Base-by-base conservation (phyloP, 2,329 filamentous ascomycete species). In the Hortaea werneckii region DNA sequence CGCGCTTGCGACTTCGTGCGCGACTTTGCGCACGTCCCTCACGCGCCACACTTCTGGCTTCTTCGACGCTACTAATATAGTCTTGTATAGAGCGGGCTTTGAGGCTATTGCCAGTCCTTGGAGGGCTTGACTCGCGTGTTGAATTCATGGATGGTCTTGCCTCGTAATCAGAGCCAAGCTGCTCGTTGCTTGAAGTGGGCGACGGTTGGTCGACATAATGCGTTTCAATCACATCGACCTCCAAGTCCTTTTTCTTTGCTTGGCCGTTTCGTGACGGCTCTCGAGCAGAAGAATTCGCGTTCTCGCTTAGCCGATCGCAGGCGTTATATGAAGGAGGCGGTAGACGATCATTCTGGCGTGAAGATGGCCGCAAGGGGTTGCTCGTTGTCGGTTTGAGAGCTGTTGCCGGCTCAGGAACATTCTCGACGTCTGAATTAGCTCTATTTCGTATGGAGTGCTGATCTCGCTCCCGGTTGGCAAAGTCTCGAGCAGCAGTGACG, bases 1-100 rank as follows among this genome's bases (percentile, higher is more conserved):
- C 63, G 29, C 76, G 73, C 10, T 6, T 10, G 7, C 43, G 37
- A 34, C 65, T 67, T 29, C 66, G 32, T 28, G 10, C 26, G 7
- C 43, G 43, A 37, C 43, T 45, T 12, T 37, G 12, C 8, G 43
- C 73, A 67, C 12, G 62, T 32, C 65, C 66, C 40, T 67, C 58
- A 12, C 63, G 51, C 40, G 75, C 69, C 5, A 40, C 41, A 10
- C 45, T 45, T 6, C 59, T 45, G 4, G 87, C 85, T 42, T 87
- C 78, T 30, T 94, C 87, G 1, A 95, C 68, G 60, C 87, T 92
- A 66, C 81, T 87, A 52, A 94, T 89, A 60, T 92, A 94, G 52
- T 89, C 82, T 54, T 94, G 85, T 32, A 87, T 76, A 52, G 79
- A 86, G 50, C 80, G 77, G 37, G 74, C 76, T 54, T 78, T 82